These are phyloP conservation scores for Fusarium sterilihyphosum DNA, from an alignment of 2,329 filamentous ascomycete species.

Conservation along the genomic window DNA sequence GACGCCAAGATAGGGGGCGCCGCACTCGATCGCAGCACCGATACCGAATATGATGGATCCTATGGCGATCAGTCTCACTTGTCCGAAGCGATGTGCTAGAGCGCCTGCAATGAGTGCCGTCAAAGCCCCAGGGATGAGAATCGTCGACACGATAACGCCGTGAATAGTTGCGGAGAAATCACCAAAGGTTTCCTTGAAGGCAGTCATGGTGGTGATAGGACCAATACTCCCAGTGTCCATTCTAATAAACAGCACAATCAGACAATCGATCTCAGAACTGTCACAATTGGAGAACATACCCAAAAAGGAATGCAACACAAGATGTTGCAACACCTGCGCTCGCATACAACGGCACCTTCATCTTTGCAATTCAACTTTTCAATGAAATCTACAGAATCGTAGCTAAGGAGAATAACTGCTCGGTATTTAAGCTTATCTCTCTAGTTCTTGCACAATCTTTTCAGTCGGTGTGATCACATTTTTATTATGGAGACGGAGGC, in stretches of 20 bases:
- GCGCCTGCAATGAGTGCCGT: constrained; percentile 67
- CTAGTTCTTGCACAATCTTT: constrained; percentile 3
- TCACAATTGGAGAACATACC: constrained; percentile 23
- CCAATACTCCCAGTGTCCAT: constrained; percentile 64
- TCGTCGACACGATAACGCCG: constrained; percentile 68
- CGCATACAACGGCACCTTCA: constrained; percentile 43
- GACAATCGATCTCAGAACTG: background rate
- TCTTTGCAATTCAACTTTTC: background rate
- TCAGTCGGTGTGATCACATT: constrained; percentile 32
- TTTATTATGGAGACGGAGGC: constrained; percentile 29
- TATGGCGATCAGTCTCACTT: constrained; percentile 61
- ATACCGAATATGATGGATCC: constrained; percentile 64
- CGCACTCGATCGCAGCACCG: constrained; percentile 57
- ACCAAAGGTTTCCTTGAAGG: constrained; percentile 62
- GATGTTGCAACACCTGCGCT: constrained; percentile 45
- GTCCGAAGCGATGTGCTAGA: constrained; percentile 63
- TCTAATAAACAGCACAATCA: constrained; percentile 11
- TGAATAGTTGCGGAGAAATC: constrained; percentile 63
- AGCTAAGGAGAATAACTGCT: background rate
- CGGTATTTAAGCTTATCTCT: constrained; percentile 9
- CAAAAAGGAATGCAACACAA: constrained; percentile 47
- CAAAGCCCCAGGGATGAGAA: constrained; percentile 67
- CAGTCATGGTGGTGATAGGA: constrained; percentile 66
- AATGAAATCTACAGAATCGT: background rate
- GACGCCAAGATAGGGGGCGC: constrained; percentile 53